A percentile compares a stretch with the other conserved stretches of the same genome.
phyloP scores from a whole-genome alignment of 2,329 filamentous ascomycete species.

The Fusarium sp. region DNA sequence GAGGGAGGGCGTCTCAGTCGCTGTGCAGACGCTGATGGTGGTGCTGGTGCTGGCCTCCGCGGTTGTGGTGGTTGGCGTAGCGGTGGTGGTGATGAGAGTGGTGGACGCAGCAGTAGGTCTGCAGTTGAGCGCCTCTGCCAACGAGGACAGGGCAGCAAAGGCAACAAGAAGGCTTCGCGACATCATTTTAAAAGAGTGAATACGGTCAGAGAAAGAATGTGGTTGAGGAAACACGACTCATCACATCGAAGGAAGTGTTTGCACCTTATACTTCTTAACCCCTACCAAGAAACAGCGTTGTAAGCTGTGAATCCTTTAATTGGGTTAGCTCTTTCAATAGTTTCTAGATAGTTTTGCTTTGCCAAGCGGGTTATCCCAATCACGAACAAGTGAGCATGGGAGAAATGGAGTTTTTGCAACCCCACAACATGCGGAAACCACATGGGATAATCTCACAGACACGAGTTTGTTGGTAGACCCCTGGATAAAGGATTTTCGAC shows the following conservation, averaged over 20 bases:
- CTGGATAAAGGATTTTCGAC: not conserved
- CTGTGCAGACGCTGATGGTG: not conserved
- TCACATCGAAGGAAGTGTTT: not conserved
- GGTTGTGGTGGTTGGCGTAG: not conserved
- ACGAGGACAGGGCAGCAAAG: not conserved
- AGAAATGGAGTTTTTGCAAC: not conserved
- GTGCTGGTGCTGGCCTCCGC: not conserved
- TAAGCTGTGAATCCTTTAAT: not conserved
- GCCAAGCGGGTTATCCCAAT: not conserved
- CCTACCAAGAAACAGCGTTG: not conserved
- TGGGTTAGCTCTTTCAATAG: not conserved
- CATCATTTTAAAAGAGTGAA: not conserved
- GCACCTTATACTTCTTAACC: not conserved
- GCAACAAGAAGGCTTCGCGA: not conserved
- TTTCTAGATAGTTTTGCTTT: not conserved
- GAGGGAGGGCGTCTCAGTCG: not conserved
- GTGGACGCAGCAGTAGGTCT: not conserved
- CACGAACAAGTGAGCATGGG: not conserved
- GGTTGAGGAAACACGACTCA: not conserved
- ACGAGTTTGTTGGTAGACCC: not conserved
- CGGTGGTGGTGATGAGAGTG: not conserved
- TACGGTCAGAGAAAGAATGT: not conserved
- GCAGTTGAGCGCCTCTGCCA: not conserved
- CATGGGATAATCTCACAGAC: not conserved
- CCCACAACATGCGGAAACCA: not conserved